These are phyloP conservation scores for Zygosaccharomyces pseudobailii DNA, from an alignment of 1,139 yeast genomes.

Conservation along the genomic window DNA sequence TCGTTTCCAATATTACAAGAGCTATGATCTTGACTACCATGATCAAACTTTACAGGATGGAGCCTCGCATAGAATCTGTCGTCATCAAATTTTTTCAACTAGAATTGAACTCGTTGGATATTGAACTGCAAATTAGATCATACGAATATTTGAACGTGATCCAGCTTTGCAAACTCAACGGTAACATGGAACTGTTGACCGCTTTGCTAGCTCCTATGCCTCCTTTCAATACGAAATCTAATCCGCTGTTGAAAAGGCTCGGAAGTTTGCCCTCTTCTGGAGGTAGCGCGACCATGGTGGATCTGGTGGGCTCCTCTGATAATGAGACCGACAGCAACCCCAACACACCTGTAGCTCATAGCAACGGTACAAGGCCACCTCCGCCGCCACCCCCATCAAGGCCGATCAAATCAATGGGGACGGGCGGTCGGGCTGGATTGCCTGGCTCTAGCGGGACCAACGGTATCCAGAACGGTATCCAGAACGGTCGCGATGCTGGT, in stretches of 20 bases:
- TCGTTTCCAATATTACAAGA: constrained; percentile 55
- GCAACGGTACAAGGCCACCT: constrained; percentile 3
- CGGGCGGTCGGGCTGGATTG: constrained; percentile 1
- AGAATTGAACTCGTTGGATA: constrained; percentile 65
- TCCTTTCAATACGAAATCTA: constrained; percentile 58
- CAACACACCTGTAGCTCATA: constrained; percentile 15
- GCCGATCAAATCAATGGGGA: constrained; percentile 6
- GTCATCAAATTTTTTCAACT: constrained; percentile 65
- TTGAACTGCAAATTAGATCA: constrained; percentile 86
- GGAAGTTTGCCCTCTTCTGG: constrained; percentile 35
- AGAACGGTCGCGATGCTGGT: constrained; percentile 15
- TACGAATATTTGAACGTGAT: constrained; percentile 67
- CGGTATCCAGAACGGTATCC: constrained; percentile 12
- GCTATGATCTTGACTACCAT: constrained; percentile 69
- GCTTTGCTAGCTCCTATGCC: constrained; percentile 66
- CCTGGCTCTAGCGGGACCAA: constrained; percentile 7
- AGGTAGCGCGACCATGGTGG: constrained; percentile 19
- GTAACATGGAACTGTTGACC: constrained; percentile 42
- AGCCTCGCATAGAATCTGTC: constrained; percentile 47
- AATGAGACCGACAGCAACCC: constrained; percentile 10
- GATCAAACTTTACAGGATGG: constrained; percentile 52
- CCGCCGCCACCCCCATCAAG: constrained; percentile 23
- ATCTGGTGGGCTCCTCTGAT: constrained; percentile 9
- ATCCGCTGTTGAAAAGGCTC: constrained; percentile 57
- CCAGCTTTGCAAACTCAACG: constrained; percentile 39